Conservation (phyloP, 1,284 basidiomycete genomes). For the Papiliotrema flavescens region DNA sequence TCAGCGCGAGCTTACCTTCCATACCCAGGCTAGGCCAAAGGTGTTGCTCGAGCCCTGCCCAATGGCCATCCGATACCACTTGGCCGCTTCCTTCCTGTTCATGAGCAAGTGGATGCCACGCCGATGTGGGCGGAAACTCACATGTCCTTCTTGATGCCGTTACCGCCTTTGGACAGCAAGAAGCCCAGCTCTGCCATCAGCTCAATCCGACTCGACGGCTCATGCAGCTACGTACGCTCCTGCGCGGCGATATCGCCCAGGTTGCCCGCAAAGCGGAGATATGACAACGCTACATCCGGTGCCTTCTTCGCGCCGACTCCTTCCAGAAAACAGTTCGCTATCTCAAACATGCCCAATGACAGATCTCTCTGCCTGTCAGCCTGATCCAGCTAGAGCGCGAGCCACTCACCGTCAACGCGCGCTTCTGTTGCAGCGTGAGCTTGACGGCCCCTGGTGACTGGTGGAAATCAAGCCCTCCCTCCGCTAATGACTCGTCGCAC, state of each 20-base stretch:
- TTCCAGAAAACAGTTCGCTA: constrained; percentile 46
- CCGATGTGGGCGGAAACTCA: constrained; percentile 5
- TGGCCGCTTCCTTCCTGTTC: constrained; percentile 42
- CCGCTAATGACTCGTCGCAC: constrained; percentile 35
- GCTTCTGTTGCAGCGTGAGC: constrained; percentile 30
- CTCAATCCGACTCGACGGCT: not conserved
- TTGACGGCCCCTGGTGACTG: constrained; percentile 22
- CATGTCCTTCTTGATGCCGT: constrained; percentile 48
- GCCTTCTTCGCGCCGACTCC: constrained; percentile 43
- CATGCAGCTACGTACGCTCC: constrained; percentile 38
- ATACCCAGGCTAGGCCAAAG: constrained; percentile 48
- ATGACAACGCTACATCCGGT: constrained; percentile 38
- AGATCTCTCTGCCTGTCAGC: constrained; percentile 32
- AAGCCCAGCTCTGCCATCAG: constrained; percentile 39
- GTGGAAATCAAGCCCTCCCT: constrained; percentile 30
- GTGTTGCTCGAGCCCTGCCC: constrained; percentile 35
- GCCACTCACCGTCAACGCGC: constrained; percentile 29
- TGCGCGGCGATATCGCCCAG: constrained; percentile 44
- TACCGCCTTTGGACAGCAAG: constrained; percentile 42
- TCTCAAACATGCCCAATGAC: constrained; percentile 42
- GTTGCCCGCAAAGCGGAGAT: constrained; percentile 42
- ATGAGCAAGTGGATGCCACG: not conserved
- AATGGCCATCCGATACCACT: constrained; percentile 47
- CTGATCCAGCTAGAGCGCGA: not conserved
- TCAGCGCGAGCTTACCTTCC: constrained; percentile 32